These are phyloP conservation scores for Herpotrichia juniperi DNA, from an alignment of 2,329 filamentous ascomycete genomes.

Conservation along the genomic window DNA sequence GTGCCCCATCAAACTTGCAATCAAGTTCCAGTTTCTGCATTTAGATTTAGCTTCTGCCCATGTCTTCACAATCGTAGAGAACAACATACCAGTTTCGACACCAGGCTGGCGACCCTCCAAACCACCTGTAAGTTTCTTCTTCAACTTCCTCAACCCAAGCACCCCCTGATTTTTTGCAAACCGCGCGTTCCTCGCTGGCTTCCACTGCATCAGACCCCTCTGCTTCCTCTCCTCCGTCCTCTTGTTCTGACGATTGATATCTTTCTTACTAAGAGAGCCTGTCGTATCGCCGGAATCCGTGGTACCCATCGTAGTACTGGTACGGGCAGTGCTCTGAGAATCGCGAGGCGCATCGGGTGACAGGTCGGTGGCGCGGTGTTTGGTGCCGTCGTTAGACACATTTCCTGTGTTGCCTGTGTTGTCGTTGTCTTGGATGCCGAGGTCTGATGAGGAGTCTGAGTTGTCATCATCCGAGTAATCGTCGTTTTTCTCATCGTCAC, in stretches of 20 bases:
- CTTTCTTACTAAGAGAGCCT: slow-evolving; percentile 51
- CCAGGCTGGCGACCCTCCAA: slow-evolving; percentile 84
- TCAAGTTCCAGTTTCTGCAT: slow-evolving; percentile 14
- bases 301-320: slow-evolving; percentile 28
- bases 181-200: slow-evolving; percentile 80
- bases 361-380: slow-evolving; percentile 36
- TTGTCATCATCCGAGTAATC: slow-evolving; percentile 46
- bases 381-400: slow-evolving; percentile 19
- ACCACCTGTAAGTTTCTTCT: slow-evolving; percentile 72
- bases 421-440: slow-evolving; percentile 65
- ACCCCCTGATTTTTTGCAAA: slow-evolving; percentile 90
- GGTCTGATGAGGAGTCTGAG: slow-evolving; percentile 53
- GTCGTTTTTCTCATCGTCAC: slow-evolving; percentile 50
- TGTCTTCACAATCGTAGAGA: background rate
- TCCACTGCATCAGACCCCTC: slow-evolving; percentile 93
- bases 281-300: slow-evolving; percentile 6
- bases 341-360: slow-evolving; percentile 31
- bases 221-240: slow-evolving; percentile 81
- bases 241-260: slow-evolving; percentile 71
- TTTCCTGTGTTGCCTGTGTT: slow-evolving; percentile 30
- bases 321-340: slow-evolving; percentile 35
- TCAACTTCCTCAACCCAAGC: slow-evolving; percentile 76
- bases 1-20: background rate
- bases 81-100: slow-evolving; percentile 70
- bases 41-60: background rate